These are phyloP conservation scores for Amphicarpaea edgeworthii DNA, from an alignment of 306 rosid genomes.

Conservation along the genomic window DNA sequence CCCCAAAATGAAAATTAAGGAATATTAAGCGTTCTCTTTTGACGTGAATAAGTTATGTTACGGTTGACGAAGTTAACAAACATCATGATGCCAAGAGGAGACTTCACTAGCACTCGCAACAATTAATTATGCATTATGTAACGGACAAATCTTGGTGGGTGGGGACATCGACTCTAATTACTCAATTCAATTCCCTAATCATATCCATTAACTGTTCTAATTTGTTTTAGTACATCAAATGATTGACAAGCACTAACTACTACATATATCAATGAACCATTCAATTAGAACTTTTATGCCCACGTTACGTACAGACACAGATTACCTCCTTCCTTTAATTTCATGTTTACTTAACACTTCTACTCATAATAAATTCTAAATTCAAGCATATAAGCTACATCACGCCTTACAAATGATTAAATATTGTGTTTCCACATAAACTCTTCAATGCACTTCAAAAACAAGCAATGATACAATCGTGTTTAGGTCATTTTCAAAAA, in stretches of 20 bases:
- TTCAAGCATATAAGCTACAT: not conserved
- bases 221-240: slow-evolving; percentile 51
- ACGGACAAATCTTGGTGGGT: slow-evolving; percentile 58
- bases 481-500: not conserved
- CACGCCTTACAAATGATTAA: not conserved
- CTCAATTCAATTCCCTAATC: slow-evolving; percentile 45
- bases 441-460: not conserved
- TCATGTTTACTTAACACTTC: not conserved
- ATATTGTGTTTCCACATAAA: too few relatives aligned
- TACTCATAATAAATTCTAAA: not conserved
- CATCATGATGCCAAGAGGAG: slow-evolving; percentile 40
- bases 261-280: slow-evolving; percentile 49
- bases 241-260: slow-evolving; percentile 53
- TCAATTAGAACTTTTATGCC: slow-evolving; percentile 12
- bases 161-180: slow-evolving; percentile 45
- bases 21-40: slow-evolving; percentile 44
- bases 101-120: slow-evolving; percentile 24
- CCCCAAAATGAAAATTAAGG: slow-evolving; percentile 27
- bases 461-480: not conserved
- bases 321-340: slow-evolving; percentile 2
- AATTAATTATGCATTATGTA: not conserved
- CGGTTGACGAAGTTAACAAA: slow-evolving; percentile 42
- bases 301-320: slow-evolving; percentile 10
- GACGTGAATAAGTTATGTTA: slow-evolving; percentile 39
- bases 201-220: slow-evolving; percentile 36